phyloP scores from a whole-genome alignment of 2,329 filamentous ascomycete species.

The Atkinsonella hypoxylon region DNA sequence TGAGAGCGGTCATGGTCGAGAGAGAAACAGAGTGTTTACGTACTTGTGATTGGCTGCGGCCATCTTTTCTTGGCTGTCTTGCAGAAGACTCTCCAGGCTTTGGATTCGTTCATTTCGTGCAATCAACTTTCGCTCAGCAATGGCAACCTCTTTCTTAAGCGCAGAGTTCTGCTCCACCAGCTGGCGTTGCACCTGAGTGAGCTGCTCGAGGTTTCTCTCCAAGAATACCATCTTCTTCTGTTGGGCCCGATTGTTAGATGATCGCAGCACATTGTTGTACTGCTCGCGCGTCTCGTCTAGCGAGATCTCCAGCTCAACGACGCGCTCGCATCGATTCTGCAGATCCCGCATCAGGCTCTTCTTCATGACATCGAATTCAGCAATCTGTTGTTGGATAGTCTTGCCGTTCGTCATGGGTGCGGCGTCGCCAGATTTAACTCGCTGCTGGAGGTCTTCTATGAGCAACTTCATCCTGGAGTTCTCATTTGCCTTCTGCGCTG shows the following conservation, averaged over 20 bases:
- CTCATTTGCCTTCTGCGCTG: slow-evolving; percentile 68
- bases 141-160: slow-evolving; percentile 97
- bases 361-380: slow-evolving; percentile 99
- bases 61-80: slow-evolving; percentile 97
- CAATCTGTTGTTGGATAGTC: slow-evolving; percentile 93
- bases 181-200: slow-evolving; percentile 94
- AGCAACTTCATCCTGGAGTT: slow-evolving; percentile 69
- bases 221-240: slow-evolving; percentile 99
- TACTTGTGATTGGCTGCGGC: slow-evolving; percentile 96
- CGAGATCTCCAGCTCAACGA: slow-evolving; percentile 95
- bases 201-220: slow-evolving; percentile 93
- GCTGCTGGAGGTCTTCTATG: slow-evolving; percentile 67
- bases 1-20: neutral
- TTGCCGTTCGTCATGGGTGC: slow-evolving; percentile 66
- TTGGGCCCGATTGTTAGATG: slow-evolving; percentile 94
- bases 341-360: slow-evolving; percentile 98
- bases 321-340: slow-evolving; percentile 94
- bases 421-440: slow-evolving; percentile 47
- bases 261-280: slow-evolving; percentile 95
- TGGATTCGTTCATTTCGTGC: slow-evolving; percentile 95
- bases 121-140: slow-evolving; percentile 93
- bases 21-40: slow-evolving; percentile 20
- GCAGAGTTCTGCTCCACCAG: slow-evolving; percentile 95
- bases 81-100: slow-evolving; percentile 79
- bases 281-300: slow-evolving; percentile 96